Evolutionary conservation across 2,329 filamentous ascomycete species (phyloP).

Genomic region (Parastagonospora avenae): DNA sequence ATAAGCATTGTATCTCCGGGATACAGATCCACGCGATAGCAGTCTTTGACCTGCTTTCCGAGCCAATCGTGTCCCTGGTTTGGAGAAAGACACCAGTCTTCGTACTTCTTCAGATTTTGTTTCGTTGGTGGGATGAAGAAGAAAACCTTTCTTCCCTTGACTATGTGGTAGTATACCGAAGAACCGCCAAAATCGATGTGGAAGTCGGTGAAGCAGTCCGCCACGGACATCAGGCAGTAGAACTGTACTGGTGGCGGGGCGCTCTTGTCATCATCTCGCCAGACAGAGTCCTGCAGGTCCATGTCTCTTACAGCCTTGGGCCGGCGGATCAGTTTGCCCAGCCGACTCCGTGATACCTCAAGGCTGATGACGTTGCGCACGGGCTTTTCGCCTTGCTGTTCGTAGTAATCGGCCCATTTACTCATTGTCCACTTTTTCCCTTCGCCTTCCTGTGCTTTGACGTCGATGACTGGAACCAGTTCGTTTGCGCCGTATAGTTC

Average conservation of each 20-base stretch:
- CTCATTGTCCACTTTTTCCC: conserved; percentile 69
- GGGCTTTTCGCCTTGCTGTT: conserved; percentile 64
- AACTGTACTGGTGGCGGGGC: conserved; percentile 69
- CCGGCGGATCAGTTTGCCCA: conserved; percentile 66
- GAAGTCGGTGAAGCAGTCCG: conserved; percentile 73
- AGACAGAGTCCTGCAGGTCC: conserved; percentile 61
- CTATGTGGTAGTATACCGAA: conserved; percentile 72
- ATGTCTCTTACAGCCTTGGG: conserved; percentile 70
- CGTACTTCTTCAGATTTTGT: conserved; percentile 71
- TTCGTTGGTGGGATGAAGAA: conserved; percentile 74
- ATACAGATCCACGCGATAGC: conserved; percentile 68
- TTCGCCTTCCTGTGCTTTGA: conserved; percentile 70
- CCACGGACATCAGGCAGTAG: conserved; percentile 73
- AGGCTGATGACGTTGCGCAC: conserved; percentile 73
- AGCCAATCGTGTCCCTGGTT: conserved; percentile 70
- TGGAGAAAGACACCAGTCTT: conserved; percentile 71
- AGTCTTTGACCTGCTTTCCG: conserved; percentile 68
- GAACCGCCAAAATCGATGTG: conserved; percentile 75
- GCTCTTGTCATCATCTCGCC: conserved; percentile 60
- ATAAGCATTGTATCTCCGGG: conserved; percentile 74
- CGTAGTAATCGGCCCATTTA: conserved; percentile 71
- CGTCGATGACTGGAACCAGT: conserved; percentile 69
- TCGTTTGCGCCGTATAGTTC: conserved; percentile 68
- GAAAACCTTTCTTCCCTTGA: conserved; percentile 72
- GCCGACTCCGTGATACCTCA: conserved; percentile 67